A percentile compares a stretch with the other conserved stretches of the same genome.
phyloP scores from a whole-genome alignment of 805 yeast genomes.

The Kuraishia cidri region DNA sequence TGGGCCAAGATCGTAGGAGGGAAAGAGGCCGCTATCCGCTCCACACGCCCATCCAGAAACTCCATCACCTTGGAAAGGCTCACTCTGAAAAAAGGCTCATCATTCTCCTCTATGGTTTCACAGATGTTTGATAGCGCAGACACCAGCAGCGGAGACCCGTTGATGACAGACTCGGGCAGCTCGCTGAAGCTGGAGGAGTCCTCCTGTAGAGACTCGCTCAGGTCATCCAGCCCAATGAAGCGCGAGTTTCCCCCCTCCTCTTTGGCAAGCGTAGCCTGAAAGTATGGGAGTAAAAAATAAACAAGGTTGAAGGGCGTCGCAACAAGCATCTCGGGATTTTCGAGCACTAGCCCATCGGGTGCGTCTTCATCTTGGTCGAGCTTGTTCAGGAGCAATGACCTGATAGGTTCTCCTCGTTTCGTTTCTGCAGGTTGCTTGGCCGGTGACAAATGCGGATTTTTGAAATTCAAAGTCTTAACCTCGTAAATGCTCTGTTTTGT shows the following conservation, averaged over 20 bases:
- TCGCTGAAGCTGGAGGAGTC: slow-evolving; percentile 13
- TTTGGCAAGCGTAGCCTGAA: slow-evolving; percentile 16
- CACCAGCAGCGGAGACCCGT: slow-evolving; percentile 2
- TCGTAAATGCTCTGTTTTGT: too few species aligned
- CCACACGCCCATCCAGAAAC: slow-evolving; percentile 29
- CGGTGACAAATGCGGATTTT: slow-evolving; percentile 22
- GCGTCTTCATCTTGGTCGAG: slow-evolving; percentile 9
- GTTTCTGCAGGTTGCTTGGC: slow-evolving; percentile 17
- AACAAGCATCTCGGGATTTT: slow-evolving; percentile 27
- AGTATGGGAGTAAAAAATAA: slow-evolving; percentile 28
- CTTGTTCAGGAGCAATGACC: slow-evolving; percentile 25
- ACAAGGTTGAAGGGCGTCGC: slow-evolving; percentile 29
- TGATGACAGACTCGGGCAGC: slow-evolving; percentile 18
- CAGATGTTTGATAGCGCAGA: slow-evolving; percentile 21
- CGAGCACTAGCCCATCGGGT: slow-evolving; percentile 27
- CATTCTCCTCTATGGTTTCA: slow-evolving; percentile 32
- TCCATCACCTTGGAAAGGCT: slow-evolving; percentile 25
- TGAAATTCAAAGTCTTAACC: slow-evolving; percentile 25
- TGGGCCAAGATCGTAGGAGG: slow-evolving; percentile 22
- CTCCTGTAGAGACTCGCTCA: slow-evolving; percentile 24
- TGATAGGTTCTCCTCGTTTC: slow-evolving; percentile 23
- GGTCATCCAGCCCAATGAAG: slow-evolving; percentile 31
- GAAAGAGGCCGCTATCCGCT: slow-evolving; percentile 22
- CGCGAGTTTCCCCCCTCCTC: slow-evolving; percentile 11
- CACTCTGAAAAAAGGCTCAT: slow-evolving; percentile 34